A percentile compares a stretch with the other conserved stretches of the same genome.
phyloP scores from a whole-genome alignment of 306 rosid species.

The Carpinus viminea region DNA sequence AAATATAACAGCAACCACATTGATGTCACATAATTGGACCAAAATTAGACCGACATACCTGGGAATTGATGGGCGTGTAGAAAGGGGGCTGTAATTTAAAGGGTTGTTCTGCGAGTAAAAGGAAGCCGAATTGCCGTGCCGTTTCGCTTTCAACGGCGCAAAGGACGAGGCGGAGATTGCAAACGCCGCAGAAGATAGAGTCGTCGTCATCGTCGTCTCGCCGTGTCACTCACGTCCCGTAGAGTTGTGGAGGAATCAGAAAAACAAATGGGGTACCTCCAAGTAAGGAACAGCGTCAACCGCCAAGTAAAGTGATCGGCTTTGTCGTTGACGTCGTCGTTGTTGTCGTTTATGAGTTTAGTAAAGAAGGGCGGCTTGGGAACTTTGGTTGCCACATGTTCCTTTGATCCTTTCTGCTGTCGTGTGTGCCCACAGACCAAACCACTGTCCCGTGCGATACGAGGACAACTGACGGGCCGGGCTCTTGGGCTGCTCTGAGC shows the following conservation, averaged over 20 bases:
- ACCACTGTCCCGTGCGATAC: too few relatives aligned
- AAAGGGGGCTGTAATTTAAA: conserved; percentile 24
- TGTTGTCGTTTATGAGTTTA: background rate
- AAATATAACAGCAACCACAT: background rate
- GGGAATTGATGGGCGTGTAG: conserved; percentile 34
- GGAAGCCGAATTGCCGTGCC: conserved; percentile 12
- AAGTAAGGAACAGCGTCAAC: background rate
- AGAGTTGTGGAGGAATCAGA: background rate
- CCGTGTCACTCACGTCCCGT: background rate
- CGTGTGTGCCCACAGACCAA: too few relatives aligned
- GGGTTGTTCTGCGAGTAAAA: conserved; percentile 20
- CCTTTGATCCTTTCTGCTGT: background rate
- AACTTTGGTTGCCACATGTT: background rate
- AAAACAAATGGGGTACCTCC: background rate
- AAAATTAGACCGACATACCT: conserved; percentile 35
- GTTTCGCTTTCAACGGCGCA: conserved; percentile 31
- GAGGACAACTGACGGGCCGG: too few relatives aligned
- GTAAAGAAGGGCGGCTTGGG: background rate
- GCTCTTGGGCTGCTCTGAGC: background rate
- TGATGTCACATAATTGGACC: background rate
- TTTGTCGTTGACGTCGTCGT: background rate
- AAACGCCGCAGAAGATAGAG: conserved; percentile 34
- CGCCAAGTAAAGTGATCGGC: background rate
- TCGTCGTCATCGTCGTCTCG: conserved; percentile 36
- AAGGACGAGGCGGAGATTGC: conserved; percentile 30